Evolutionary conservation across 495 filamentous ascomycete species (phyloP).

Genomic region (Peziza echinospora): DNA sequence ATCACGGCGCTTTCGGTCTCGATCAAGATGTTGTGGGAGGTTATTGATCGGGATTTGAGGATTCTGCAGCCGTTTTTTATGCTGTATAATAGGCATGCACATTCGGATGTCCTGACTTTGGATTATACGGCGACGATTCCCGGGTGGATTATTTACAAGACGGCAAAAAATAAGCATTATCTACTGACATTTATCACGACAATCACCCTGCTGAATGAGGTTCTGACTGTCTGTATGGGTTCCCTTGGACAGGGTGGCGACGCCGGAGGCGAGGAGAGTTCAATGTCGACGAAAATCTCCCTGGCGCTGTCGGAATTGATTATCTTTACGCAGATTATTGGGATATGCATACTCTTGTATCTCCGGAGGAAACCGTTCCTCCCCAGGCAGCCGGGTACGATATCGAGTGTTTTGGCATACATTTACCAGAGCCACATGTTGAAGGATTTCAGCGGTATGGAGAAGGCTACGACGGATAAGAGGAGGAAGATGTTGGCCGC

Average conservation of each 20-base stretch:
- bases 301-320: slow-evolving; percentile 36
- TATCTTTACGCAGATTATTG: slow-evolving; percentile 32
- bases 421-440: slow-evolving; percentile 57
- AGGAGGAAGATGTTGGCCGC: slow-evolving; percentile 33
- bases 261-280: slow-evolving; percentile 34
- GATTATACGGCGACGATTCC: slow-evolving; percentile 53
- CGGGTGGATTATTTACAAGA: slow-evolving; percentile 38
- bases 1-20: slow-evolving; percentile 38
- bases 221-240: slow-evolving; percentile 44
- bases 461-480: slow-evolving; percentile 32
- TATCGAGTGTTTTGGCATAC: slow-evolving; percentile 47
- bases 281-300: slow-evolving; percentile 34
- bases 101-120: slow-evolving; percentile 38
- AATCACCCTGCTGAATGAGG: slow-evolving; percentile 40
- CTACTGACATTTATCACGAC: slow-evolving; percentile 39
- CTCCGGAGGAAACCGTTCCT: slow-evolving; percentile 40
- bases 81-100: slow-evolving; percentile 39
- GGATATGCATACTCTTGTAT: slow-evolving; percentile 31
- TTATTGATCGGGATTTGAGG: slow-evolving; percentile 47
- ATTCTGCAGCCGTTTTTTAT: slow-evolving; percentile 59
- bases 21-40: slow-evolving; percentile 44
- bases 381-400: slow-evolving; percentile 50
- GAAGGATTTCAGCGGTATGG: slow-evolving; percentile 44
- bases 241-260: slow-evolving; percentile 33
- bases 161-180: slow-evolving; percentile 39